A percentile compares a stretch with the other conserved stretches of the same genome.
Evolutionary conservation across 495 filamentous ascomycete species (phyloP).

Genomic region (Astrocystis sublimbata): DNA sequence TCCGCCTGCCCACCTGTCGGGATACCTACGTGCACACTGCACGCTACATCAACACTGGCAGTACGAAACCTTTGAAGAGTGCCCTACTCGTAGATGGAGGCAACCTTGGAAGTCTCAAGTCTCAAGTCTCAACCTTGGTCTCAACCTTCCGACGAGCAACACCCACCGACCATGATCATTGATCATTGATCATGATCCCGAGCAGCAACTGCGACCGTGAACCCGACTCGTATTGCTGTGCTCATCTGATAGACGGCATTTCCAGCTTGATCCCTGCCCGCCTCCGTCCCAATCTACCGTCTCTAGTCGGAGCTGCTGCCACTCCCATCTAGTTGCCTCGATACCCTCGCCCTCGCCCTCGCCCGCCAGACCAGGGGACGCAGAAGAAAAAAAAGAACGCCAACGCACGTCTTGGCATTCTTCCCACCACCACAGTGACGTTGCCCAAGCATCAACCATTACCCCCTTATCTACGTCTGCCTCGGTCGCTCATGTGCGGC

Average conservation of each 20-base stretch:
- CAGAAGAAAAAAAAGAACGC: slow-evolving; percentile 3
- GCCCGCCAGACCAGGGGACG: too few relatives aligned
- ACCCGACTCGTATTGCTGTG: slow-evolving; percentile 2
- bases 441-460: slow-evolving; percentile 11
- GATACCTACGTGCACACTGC: too few relatives aligned
- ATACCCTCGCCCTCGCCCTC: neutral
- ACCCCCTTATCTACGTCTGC: neutral
- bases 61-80: too few relatives aligned
- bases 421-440: slow-evolving; percentile 11
- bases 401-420: slow-evolving; percentile 6
- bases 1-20: too few relatives aligned
- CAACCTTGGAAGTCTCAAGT: too few relatives aligned
- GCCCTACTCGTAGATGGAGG: too few relatives aligned
- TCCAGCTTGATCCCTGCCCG: slow-evolving; percentile 7
- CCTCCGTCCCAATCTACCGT: neutral
- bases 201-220: slow-evolving; percentile 8
- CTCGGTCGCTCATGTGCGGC: neutral
- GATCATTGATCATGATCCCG: neutral
- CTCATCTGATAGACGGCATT: neutral
- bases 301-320: neutral
- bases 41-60: too few relatives aligned
- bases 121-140: too few relatives aligned
- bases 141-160: neutral
- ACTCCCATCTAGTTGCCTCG: neutral
- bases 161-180: neutral